These are phyloP conservation scores for Melanomma pulvis-pyrius DNA, from an alignment of 495 filamentous ascomycete genomes.

Conservation along the genomic window DNA sequence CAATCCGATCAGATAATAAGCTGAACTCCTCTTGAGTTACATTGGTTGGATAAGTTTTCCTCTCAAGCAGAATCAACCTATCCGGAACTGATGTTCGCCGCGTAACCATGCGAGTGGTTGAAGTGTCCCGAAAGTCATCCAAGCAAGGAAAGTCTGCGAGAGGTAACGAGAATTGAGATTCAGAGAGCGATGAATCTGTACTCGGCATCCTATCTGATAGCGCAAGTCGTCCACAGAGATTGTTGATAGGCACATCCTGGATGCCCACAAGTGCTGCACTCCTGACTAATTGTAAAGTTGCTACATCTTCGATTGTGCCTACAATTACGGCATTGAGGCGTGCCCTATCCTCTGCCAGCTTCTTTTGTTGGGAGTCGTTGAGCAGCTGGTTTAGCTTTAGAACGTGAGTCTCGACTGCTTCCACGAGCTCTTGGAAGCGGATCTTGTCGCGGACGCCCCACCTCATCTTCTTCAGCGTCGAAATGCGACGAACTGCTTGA, in stretches of 20 bases:
- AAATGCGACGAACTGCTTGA: neutral
- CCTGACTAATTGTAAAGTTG: neutral
- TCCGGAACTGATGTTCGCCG: neutral
- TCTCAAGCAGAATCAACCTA: neutral
- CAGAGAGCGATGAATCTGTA: neutral
- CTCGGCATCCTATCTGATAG: neutral
- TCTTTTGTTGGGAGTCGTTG: neutral
- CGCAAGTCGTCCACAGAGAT: constrained; percentile 1
- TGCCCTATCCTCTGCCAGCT: neutral
- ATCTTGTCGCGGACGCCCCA: constrained; percentile 6
- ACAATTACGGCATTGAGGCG: neutral
- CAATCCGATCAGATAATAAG: neutral
- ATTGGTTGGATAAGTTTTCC: neutral
- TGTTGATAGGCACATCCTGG: neutral
- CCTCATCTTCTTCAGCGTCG: neutral
- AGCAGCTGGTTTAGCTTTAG: neutral
- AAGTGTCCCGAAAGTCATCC: neutral
- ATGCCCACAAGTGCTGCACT: neutral
- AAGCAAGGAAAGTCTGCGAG: neutral
- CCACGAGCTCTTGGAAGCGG: neutral
- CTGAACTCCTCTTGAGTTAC: neutral
- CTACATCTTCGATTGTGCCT: neutral
- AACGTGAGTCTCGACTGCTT: constrained; percentile 2
- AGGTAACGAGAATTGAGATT: neutral
- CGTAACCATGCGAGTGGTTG: neutral